These are phyloP conservation scores for Solanum bukasovii DNA, from an alignment of 257 asterid species.

Conservation along the genomic window DNA sequence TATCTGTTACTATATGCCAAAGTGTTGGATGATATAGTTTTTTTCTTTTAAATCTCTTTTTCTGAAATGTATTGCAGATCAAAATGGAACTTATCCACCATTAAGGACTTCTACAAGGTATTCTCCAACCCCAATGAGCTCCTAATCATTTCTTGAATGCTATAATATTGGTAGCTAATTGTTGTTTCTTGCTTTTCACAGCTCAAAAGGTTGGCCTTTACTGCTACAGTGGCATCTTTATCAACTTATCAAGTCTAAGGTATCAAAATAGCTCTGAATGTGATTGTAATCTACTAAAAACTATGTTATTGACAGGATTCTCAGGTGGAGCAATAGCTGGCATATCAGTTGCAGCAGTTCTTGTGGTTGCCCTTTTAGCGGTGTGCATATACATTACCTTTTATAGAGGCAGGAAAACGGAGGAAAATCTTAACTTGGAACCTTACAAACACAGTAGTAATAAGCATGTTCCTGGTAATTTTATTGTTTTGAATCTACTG, in stretches of 20 bases:
- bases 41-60: neutral
- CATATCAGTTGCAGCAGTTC: slow-evolving; percentile 45
- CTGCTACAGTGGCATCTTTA: neutral
- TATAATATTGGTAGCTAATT: slow-evolving; percentile 11
- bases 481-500: neutral
- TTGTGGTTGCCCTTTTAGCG: slow-evolving; percentile 29
- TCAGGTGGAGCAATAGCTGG: slow-evolving; percentile 75
- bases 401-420: slow-evolving; percentile 22
- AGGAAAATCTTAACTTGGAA: slow-evolving; percentile 8
- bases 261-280: neutral
- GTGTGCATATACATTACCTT: slow-evolving; percentile 33
- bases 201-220: slow-evolving; percentile 60
- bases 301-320: slow-evolving; percentile 32
- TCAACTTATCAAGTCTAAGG: slow-evolving; percentile 6
- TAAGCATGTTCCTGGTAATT: slow-evolving; percentile 30
- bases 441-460: slow-evolving; percentile 10
- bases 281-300: neutral
- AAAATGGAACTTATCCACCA: slow-evolving; percentile 72
- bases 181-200: slow-evolving; percentile 29
- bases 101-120: slow-evolving; percentile 42
- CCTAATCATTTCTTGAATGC: neutral
- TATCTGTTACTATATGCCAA: neutral
- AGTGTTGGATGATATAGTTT: slow-evolving; percentile 9
- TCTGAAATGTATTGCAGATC: slow-evolving; percentile 45
- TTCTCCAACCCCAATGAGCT: neutral